Conservation (phyloP, 1,284 basidiomycete species). For the Ganoderma boninense region DNA sequence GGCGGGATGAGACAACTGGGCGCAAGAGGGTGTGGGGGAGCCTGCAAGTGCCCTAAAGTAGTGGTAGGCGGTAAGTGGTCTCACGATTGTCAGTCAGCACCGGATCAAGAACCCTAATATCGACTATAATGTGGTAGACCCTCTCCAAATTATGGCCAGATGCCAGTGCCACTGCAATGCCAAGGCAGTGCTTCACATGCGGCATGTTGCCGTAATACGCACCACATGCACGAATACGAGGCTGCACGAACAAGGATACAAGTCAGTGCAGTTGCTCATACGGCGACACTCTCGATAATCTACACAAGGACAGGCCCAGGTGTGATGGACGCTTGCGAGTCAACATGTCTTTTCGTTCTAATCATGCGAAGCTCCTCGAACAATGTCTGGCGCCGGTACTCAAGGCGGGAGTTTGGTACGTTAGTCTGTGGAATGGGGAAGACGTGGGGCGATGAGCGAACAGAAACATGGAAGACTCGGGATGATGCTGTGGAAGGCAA, state of each 20-base stretch:
- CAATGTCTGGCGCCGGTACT: conserved; percentile 91
- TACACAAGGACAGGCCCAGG: conserved; percentile 6
- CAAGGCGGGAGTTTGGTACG: conserved; percentile 90
- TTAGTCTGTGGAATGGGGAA: conserved; percentile 77
- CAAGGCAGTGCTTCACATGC: background rate
- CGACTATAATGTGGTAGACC: background rate
- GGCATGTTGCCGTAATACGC: background rate
- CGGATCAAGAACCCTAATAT: background rate
- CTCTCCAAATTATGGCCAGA: background rate
- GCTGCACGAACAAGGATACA: conserved; percentile 1
- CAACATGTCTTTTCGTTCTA: conserved; percentile 28
- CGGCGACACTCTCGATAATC: background rate
- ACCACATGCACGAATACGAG: background rate
- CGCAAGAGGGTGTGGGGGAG: background rate
- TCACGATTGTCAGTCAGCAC: conserved; percentile 7
- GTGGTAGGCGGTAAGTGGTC: background rate
- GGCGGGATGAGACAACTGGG: background rate
- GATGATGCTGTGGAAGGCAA: conserved; percentile 6
- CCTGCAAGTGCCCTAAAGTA: background rate
- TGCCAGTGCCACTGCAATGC: background rate
- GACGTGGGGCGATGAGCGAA: conserved; percentile 26
- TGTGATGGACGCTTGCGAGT: conserved; percentile 26
- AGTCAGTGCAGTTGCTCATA: background rate
- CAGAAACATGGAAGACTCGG: conserved; percentile 18
- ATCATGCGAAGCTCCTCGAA: conserved; percentile 88